phyloP scores from a whole-genome alignment of 1,139 yeast species.

The Schizosaccharomyces versatilis region DNA sequence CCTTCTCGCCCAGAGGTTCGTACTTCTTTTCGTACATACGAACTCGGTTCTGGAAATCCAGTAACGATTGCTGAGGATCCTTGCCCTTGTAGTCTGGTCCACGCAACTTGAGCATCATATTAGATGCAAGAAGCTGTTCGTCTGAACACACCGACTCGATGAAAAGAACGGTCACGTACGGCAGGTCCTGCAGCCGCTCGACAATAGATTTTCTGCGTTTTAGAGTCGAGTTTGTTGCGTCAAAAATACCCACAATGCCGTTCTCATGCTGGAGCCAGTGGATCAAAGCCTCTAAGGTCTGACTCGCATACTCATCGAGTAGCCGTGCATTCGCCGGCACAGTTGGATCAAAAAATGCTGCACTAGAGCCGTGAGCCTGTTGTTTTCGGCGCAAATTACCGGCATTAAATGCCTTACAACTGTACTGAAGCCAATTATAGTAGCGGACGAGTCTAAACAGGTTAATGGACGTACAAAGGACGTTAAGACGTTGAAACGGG shows the following conservation, averaged over 20 bases:
- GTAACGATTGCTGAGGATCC: slow-evolving; percentile 61
- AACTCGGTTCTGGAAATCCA: slow-evolving; percentile 64
- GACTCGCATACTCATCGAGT: slow-evolving; percentile 91
- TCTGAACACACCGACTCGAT: slow-evolving; percentile 78
- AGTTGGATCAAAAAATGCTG: slow-evolving; percentile 69
- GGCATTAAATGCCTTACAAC: slow-evolving; percentile 5
- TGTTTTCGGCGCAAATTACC: slow-evolving; percentile 6
- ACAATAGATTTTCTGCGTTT: slow-evolving; percentile 46
- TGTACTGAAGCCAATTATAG: slow-evolving; percentile 6
- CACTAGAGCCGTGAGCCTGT: slow-evolving; percentile 19
- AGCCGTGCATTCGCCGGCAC: slow-evolving; percentile 42
- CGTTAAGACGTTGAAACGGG: background rate
- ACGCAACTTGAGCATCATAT: slow-evolving; percentile 59
- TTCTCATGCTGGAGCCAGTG: slow-evolving; percentile 60
- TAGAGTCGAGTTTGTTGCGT: slow-evolving; percentile 73
- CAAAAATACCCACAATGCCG: slow-evolving; percentile 86
- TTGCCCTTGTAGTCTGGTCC: slow-evolving; percentile 84
- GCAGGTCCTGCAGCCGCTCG: slow-evolving; percentile 44
- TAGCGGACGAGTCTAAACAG: background rate
- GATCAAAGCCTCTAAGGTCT: slow-evolving; percentile 62
- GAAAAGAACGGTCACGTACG: slow-evolving; percentile 45
- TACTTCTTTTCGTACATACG: slow-evolving; percentile 73
- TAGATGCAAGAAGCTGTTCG: slow-evolving; percentile 51
- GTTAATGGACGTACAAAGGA: background rate
- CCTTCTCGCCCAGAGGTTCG: slow-evolving; percentile 67